phyloP scores from a whole-genome alignment of 768 basidiomycete species.

The Mycena floridula region DNA sequence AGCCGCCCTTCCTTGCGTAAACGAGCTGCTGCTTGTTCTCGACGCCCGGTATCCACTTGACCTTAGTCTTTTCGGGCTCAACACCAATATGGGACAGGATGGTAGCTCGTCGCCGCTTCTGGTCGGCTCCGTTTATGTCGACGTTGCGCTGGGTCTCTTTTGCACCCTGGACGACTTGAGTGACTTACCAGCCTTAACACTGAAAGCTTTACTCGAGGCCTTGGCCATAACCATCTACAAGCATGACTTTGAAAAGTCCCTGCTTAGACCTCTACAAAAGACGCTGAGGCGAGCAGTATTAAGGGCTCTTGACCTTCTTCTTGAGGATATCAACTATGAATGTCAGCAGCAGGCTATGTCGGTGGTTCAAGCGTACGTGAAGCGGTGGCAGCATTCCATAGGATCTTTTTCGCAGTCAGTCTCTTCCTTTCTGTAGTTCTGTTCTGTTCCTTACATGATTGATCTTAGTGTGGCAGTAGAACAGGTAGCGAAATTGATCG shows the following conservation, averaged over 20 bases:
- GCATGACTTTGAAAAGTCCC: conserved; percentile 57
- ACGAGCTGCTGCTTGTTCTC: conserved; percentile 49
- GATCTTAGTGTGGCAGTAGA: conserved; percentile 46
- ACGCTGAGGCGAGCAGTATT: conserved; percentile 46
- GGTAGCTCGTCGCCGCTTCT: conserved; percentile 38
- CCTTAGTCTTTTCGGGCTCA: conserved; percentile 37
- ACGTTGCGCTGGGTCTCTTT: conserved; percentile 49
- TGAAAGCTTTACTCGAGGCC: conserved; percentile 59
- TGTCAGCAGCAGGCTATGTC: conserved; percentile 61
- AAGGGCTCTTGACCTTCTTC: conserved; percentile 43
- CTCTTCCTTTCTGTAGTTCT: not conserved
- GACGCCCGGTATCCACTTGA: conserved; percentile 51
- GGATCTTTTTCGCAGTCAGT: conserved; percentile 50
- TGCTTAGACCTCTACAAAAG: conserved; percentile 49
- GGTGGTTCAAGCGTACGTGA: conserved; percentile 55
- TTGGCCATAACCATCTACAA: conserved; percentile 66
- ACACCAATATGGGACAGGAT: conserved; percentile 34
- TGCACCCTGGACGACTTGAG: conserved; percentile 37
- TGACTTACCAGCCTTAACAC: conserved; percentile 45
- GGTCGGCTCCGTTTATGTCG: conserved; percentile 60
- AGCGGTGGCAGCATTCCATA: conserved; percentile 47
- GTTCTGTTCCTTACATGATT: conserved; percentile 1
- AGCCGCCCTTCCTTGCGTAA: conserved; percentile 47
- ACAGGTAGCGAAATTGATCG: conserved; percentile 39
- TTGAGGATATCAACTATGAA: conserved; percentile 57